A percentile compares a stretch with the other conserved stretches of the same genome.
phyloP scores from a whole-genome alignment of 768 basidiomycete species.

The Naganishia vishniacii region DNA sequence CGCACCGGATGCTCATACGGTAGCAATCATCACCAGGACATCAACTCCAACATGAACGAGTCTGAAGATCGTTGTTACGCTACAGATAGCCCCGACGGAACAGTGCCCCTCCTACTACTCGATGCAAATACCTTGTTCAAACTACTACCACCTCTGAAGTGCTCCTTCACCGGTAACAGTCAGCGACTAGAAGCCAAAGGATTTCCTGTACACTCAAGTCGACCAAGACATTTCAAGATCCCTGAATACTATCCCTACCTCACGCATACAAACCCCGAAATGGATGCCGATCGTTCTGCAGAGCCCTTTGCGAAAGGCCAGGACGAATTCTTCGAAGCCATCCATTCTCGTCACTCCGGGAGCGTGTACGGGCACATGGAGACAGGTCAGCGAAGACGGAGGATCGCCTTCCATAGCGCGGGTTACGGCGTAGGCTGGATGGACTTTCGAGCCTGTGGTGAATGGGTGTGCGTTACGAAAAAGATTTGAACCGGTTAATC shows the following conservation, averaged over 20 bases:
- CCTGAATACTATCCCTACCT: conserved; percentile 10
- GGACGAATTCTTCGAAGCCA: too few species aligned
- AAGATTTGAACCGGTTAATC: too few species aligned
- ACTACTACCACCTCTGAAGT: neutral
- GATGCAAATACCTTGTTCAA: neutral
- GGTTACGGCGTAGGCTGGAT: conserved; percentile 12
- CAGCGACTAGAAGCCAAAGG: neutral
- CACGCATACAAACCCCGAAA: neutral
- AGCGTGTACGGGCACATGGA: too few species aligned
- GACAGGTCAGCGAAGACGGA: neutral
- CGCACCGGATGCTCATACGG: too few species aligned
- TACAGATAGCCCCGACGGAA: neutral
- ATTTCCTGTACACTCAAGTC: neutral
- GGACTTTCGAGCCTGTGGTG: conserved; percentile 9
- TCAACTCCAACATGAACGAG: too few species aligned
- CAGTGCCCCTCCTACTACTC: too few species aligned
- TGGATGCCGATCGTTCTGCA: neutral
- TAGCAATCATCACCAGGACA: too few species aligned
- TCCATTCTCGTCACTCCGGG: too few species aligned
- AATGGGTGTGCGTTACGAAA: conserved; percentile 5
- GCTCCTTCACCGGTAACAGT: neutral
- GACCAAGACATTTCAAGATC: neutral
- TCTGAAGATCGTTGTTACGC: neutral
- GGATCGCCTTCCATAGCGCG: conserved; percentile 11
- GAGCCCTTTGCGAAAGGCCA: neutral